Evolutionary conservation across 345 rosid genomes (phyloP).

Genomic region (Arabis hirsuta): DNA sequence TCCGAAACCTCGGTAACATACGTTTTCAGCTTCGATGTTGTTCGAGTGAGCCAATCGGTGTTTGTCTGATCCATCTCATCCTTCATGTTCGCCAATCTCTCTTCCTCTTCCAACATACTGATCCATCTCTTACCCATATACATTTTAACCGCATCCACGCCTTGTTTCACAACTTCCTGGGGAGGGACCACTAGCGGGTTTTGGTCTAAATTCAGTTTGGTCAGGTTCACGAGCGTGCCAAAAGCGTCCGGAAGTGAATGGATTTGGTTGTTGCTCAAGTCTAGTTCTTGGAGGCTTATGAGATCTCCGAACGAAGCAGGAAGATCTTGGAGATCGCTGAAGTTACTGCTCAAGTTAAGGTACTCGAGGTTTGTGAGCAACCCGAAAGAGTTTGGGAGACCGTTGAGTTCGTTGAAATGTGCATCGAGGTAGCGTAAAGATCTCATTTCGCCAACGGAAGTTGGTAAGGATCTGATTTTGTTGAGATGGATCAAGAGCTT

Average conservation of each 20-base stretch:
- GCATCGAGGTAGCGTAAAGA: constrained; percentile 68
- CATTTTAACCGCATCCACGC: constrained; percentile 70
- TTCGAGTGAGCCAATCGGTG: constrained; percentile 80
- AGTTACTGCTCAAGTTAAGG: constrained; percentile 76
- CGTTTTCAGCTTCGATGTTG: constrained; percentile 76
- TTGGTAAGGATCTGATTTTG: constrained; percentile 77
- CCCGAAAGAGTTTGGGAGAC: constrained; percentile 71
- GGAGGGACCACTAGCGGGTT: constrained; percentile 84
- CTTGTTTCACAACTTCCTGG: constrained; percentile 58
- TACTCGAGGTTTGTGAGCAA: constrained; percentile 69
- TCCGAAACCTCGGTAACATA: constrained; percentile 56
- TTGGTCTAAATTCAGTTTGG: constrained; percentile 68
- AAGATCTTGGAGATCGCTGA: constrained; percentile 75
- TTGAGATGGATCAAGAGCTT: constrained; percentile 68
- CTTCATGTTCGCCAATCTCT: constrained; percentile 50
- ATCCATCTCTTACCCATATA: constrained; percentile 85
- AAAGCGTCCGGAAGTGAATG: constrained; percentile 79
- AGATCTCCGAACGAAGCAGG: constrained; percentile 80
- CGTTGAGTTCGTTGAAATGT: constrained; percentile 79
- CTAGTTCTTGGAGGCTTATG: constrained; percentile 78
- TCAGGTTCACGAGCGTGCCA: constrained; percentile 74
- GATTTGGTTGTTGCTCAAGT: constrained; percentile 90
- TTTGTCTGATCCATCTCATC: constrained; percentile 56
- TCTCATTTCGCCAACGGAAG: constrained; percentile 74
- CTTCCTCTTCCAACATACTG: constrained; percentile 70